These are phyloP conservation scores for Phytophthora sp. DNA, from an alignment of 352 stramenopile genomes.

Conservation along the genomic window DNA sequence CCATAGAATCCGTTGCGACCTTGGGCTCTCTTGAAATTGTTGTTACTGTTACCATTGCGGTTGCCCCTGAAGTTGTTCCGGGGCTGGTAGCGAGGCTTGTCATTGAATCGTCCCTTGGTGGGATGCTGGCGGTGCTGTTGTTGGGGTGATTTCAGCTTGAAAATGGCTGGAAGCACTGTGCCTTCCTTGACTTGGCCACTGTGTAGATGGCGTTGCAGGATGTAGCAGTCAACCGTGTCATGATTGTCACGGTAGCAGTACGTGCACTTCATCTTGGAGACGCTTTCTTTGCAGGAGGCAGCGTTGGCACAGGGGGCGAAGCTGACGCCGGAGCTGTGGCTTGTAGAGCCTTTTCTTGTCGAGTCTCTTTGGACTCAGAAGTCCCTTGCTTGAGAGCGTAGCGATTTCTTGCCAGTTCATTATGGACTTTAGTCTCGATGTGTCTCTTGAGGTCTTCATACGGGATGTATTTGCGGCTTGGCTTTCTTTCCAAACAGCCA, in stretches of 20 bases:
- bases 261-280: background rate
- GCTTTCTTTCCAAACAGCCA: constrained; percentile 2
- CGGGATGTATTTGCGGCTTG: background rate
- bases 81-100: background rate
- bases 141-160: background rate
- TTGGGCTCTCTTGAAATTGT: background rate
- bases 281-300: too few species aligned
- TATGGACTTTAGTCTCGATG: constrained; percentile 10
- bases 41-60: background rate
- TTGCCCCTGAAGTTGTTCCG: background rate
- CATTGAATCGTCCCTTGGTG: background rate
- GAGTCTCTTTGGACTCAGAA: background rate
- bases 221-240: constrained; percentile 18
- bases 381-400: constrained; percentile 7
- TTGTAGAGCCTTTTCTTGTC: constrained; percentile 8
- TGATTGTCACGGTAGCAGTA: constrained; percentile 18
- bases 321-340: background rate
- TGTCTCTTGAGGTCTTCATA: background rate
- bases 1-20: constrained; percentile 7
- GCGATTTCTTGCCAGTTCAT: constrained; percentile 4
- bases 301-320: background rate
- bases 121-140: background rate
- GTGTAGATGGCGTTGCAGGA: constrained; percentile 10
- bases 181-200: constrained; percentile 15
- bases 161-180: constrained; percentile 9